These are phyloP conservation scores for Henckelia pumila DNA, from an alignment of 257 asterid species.

Conservation along the genomic window DNA sequence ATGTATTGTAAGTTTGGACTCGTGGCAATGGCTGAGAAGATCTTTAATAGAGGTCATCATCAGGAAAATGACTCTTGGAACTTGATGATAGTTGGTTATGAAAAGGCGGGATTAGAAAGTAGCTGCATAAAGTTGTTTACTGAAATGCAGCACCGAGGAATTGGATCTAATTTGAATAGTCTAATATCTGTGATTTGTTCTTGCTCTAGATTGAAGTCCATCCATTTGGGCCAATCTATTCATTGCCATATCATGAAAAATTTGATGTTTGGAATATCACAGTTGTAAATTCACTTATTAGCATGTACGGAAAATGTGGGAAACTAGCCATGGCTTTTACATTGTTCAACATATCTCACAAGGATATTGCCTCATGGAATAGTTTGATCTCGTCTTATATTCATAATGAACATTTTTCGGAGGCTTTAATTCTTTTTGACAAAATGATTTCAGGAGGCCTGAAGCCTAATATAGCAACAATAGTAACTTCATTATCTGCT, in stretches of 20 bases:
- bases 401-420: constrained; percentile 37
- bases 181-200: constrained; percentile 55
- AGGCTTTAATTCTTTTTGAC: constrained; percentile 57
- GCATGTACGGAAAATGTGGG: constrained; percentile 63
- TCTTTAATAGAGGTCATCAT: constrained; percentile 36
- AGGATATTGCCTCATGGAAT: constrained; percentile 61
- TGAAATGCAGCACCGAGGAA: constrained; percentile 54
- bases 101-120: constrained; percentile 53
- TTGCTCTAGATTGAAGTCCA: constrained; percentile 54
- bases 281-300: constrained; percentile 62
- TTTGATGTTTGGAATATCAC: constrained; percentile 37
- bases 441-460: constrained; percentile 46
- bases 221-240: constrained; percentile 47
- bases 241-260: constrained; percentile 54
- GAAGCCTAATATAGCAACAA: constrained; percentile 56
- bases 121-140: constrained; percentile 52
- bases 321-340: constrained; percentile 39
- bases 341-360: constrained; percentile 39
- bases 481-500: constrained; percentile 57
- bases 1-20: constrained; percentile 70
- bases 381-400: constrained; percentile 53
- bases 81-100: constrained; percentile 50
- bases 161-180: constrained; percentile 40
- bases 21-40: constrained; percentile 39
- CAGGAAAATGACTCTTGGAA: constrained; percentile 58